Evolutionary conservation across 2,329 filamentous ascomycete species (phyloP).

Genomic region (Fusarium cyanostomum): DNA sequence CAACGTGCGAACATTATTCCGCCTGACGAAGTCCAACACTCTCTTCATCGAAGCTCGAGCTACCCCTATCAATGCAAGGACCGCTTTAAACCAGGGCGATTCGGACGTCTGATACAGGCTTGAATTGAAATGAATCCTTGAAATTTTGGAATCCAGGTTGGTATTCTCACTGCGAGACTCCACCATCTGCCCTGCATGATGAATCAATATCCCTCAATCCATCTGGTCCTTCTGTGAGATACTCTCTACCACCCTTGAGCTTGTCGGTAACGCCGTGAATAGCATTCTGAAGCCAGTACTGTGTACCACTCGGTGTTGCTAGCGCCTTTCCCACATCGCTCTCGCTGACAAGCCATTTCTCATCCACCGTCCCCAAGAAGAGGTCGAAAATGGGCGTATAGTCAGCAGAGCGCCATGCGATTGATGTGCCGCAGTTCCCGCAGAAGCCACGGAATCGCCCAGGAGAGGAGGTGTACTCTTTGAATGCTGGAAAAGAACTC

Average conservation of each 20-base stretch:
- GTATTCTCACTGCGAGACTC: background rate
- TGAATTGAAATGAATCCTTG: no score
- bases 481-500: background rate
- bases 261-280: constrained; percentile 17
- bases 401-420: constrained; percentile 22
- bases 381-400: constrained; percentile 20
- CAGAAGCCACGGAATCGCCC: constrained; percentile 22
- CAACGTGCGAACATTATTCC: no score
- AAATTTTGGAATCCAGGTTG: no score
- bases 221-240: constrained; percentile 53
- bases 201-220: constrained; percentile 42
- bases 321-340: background rate
- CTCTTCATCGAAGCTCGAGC: no score
- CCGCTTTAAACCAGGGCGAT: no score
- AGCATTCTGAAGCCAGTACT: constrained; percentile 23
- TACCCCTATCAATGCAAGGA: no score
- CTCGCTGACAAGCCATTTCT: constrained; percentile 12
- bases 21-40: no score
- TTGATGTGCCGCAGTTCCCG: constrained; percentile 8
- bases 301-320: constrained; percentile 18
- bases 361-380: constrained; percentile 23
- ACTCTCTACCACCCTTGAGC: constrained; percentile 15
- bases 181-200: background rate
- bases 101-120: no score
- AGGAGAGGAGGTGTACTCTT: constrained; percentile 19